A percentile compares a stretch with the other conserved stretches of the same genome.
phyloP scores from a whole-genome alignment of 768 basidiomycete genomes.

The Suillus brevipes region DNA sequence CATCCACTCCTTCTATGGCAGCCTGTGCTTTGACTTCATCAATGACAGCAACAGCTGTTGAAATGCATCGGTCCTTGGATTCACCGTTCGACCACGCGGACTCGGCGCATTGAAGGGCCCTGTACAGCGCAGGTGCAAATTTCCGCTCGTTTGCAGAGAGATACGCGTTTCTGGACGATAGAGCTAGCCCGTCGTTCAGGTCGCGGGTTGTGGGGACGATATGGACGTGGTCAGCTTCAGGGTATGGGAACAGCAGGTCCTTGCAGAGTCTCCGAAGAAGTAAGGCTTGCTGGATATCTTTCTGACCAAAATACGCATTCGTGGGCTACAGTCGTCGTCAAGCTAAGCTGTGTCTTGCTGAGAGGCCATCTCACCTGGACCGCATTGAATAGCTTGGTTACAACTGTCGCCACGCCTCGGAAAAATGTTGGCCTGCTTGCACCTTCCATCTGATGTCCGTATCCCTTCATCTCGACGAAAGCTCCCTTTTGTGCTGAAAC shows the following conservation, averaged over 20 bases:
- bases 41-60: constrained; percentile 44
- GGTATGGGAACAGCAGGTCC: constrained; percentile 83
- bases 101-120: constrained; percentile 63
- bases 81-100: constrained; percentile 52
- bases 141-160: constrained; percentile 62
- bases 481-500: constrained; percentile 76
- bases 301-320: constrained; percentile 94
- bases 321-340: constrained; percentile 61
- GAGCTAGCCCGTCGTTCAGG: constrained; percentile 64
- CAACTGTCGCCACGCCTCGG: constrained; percentile 92
- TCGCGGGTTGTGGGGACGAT: constrained; percentile 87
- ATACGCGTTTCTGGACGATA: constrained; percentile 91
- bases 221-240: constrained; percentile 68
- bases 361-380: constrained; percentile 62
- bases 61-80: constrained; percentile 52
- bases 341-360: background rate
- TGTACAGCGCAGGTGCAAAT: constrained; percentile 63
- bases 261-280: constrained; percentile 74
- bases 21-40: constrained; percentile 32
- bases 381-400: constrained; percentile 92
- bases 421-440: constrained; percentile 86
- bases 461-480: constrained; percentile 91
- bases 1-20: constrained; percentile 42
- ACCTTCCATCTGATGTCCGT: constrained; percentile 93
- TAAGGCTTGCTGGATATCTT: constrained; percentile 96